Evolutionary conservation across 2,329 filamentous ascomycete species (phyloP), one percentile per base, ranked within the genome.

Genomic region (Botrytis squamosa): DNA sequence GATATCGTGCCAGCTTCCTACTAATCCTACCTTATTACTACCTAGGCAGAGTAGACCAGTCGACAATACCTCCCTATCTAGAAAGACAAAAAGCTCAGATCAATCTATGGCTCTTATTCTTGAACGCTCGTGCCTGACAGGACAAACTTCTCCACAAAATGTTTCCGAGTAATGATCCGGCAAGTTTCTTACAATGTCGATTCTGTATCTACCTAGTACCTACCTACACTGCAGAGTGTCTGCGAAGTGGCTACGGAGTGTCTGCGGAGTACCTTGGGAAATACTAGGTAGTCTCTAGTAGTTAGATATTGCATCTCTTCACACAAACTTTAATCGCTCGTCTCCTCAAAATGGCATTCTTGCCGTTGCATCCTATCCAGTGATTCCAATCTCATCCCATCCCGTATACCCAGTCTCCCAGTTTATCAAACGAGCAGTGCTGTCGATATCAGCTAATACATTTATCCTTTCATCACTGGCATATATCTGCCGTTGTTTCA

Each of bases 401-500:
- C 44, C 12, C 33, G 33, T 33, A 33, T 33, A 33, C 33, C 33
- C 33, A 33, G 33, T 33, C 33, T 33, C 33, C 16, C 40, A 44
- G 9, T 46, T 36, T 14, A 66, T 29, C 29, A 33, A 33, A 46
- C 42, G 1, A 29, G 22, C 25, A 16, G 20, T 66, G 20, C 33
- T n/a, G 10, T 66, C 64, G 3, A 52, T 52, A 52, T 66, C 44
- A 46, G n/a, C 14, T 44, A 36, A 66, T 18, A 33, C 20, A 52
- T 42, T n/a, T 29, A 55, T 29, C n/a, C 52, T 29, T 29, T 55
- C 52, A n/a, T 42, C 14, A 42, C 25, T 64, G 62, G 38, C 33
- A 62, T 12, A 71, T 25, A 71, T 71, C 70, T 71, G 60, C 60
- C 60, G 70, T 71, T 42, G 60, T 71, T 71, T 71, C 70, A 63